Evolutionary conservation across 1,284 basidiomycete genomes (phyloP), one percentile per base, ranked within the genome.

Genomic region (Trametes polyzona): DNA sequence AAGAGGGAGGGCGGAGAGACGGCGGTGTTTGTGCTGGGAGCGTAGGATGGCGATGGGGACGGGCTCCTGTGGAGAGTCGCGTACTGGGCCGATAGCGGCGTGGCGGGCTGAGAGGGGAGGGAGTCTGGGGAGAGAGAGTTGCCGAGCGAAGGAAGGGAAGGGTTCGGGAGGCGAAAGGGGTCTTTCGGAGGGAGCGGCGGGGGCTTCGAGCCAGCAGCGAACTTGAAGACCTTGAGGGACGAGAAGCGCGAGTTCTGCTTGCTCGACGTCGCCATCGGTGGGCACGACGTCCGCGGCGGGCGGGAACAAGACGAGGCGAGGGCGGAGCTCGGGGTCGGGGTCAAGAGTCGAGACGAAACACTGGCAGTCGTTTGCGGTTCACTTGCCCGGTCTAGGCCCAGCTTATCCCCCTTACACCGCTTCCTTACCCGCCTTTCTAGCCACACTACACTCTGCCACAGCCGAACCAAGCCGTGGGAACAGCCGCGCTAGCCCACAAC

Each of bases 181-280:
- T 90, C 88, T 73, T 90, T 90, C 30, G 88, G 88, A 1, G 88
- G 88, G 10, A 77, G 80, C 5, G 82, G 82, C 0, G 84, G 88
- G 1, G 85, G 83, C 54, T 73, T 73, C 24, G 67, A 58, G 58
- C 48, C 58, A 19, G 69, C 62, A 32, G 69, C 63, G 48, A 81
- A 73, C 65, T 79, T 81, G 78, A 88, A 87, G 24, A 84, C 78
- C 62, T 82, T 86, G 67, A 88, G 70, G 0, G 83, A 76, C 12
- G 83, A 83, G 64, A 88, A 86, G 24, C 84, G 79, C 21, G 86
- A 84, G 51, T 71, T 72, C 46, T 70, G 69, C 55, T 71, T 72
- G 57, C 69, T 62, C 52, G 65, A 65, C 57, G 70, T 68, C 53
- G 71, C 64, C 72, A 71, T 73, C 61, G 66, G 57, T 58, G 62